phyloP scores from a whole-genome alignment of 2,329 filamentous ascomycete genomes.

The Aspergillus hortae region DNA sequence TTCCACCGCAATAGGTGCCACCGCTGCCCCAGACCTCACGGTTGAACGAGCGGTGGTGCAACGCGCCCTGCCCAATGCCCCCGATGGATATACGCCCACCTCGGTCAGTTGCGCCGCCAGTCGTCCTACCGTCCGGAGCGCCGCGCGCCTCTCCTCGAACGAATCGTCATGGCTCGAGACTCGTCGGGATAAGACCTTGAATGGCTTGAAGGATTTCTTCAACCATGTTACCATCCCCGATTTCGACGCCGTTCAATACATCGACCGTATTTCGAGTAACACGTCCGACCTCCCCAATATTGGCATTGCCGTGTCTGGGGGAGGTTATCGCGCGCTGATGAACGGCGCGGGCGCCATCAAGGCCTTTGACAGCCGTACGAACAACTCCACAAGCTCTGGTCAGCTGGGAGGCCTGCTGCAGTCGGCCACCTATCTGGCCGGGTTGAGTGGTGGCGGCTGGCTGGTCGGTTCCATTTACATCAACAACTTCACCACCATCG shows the following conservation, averaged over 20 bases:
- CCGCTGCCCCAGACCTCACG: slow-evolving; percentile 4
- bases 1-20: slow-evolving; percentile 6
- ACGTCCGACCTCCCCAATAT: slow-evolving; percentile 62
- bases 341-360: slow-evolving; percentile 79
- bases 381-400: slow-evolving; percentile 57
- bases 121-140: slow-evolving; percentile 66
- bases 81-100: slow-evolving; percentile 70
- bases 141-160: slow-evolving; percentile 60
- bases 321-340: slow-evolving; percentile 82
- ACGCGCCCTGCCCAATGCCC: slow-evolving; percentile 53
- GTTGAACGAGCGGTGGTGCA: slow-evolving; percentile 6
- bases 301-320: slow-evolving; percentile 75
- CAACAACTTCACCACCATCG: slow-evolving; percentile 73
- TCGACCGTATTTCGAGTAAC: slow-evolving; percentile 58
- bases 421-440: slow-evolving; percentile 75
- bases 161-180: slow-evolving; percentile 72
- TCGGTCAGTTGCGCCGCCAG: slow-evolving; percentile 64
- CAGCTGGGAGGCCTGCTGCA: slow-evolving; percentile 80
- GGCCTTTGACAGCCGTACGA: slow-evolving; percentile 73
- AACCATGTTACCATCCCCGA: slow-evolving; percentile 67
- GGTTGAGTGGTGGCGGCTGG: slow-evolving; percentile 82
- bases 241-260: slow-evolving; percentile 73
- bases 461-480: slow-evolving; percentile 75
- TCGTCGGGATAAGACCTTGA: slow-evolving; percentile 68
- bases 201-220: slow-evolving; percentile 71